Percentiles rank a stretch among this genome's conserved stretches.
phyloP scores from a whole-genome alignment of 495 filamentous ascomycete genomes.

The Trichodelitschia bisporula region DNA sequence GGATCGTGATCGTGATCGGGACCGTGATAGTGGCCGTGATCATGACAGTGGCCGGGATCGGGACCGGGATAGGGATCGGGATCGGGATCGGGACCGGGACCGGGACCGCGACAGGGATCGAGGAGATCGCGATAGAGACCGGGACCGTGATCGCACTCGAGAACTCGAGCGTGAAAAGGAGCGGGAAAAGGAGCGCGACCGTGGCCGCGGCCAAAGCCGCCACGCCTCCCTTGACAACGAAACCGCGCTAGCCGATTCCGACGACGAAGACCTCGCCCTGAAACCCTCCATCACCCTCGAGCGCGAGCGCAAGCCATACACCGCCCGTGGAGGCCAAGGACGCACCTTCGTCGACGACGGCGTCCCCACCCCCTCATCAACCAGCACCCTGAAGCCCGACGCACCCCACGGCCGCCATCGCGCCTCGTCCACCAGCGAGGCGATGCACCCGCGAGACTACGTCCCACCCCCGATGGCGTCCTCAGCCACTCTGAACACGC shows the following conservation, averaged over 20 bases:
- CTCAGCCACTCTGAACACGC: too few relatives aligned
- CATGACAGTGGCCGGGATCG: neutral
- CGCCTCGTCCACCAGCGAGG: too few relatives aligned
- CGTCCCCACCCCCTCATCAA: neutral
- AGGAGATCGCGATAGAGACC: too few relatives aligned
- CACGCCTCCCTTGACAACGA: neutral
- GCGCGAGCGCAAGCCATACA: slow-evolving; percentile 3
- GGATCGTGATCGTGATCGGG: neutral
- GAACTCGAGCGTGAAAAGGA: too few relatives aligned
- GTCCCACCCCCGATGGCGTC: too few relatives aligned
- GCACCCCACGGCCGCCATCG: too few relatives aligned
- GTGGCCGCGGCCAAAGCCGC: neutral
- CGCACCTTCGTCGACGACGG: neutral
- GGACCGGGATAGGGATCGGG: neutral
- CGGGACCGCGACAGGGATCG: neutral
- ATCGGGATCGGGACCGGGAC: neutral
- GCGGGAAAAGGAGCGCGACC: neutral
- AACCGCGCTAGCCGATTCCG: neutral
- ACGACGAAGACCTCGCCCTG: neutral
- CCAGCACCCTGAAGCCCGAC: neutral
- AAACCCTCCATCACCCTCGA: neutral
- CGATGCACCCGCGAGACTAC: too few relatives aligned
- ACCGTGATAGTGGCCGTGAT: neutral
- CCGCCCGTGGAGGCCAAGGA: neutral
- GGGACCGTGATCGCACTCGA: neutral